Evolutionary conservation across 805 yeast species (phyloP), one percentile per base, ranked within the genome.

Genomic region (Suhomyces emberorum): DNA sequence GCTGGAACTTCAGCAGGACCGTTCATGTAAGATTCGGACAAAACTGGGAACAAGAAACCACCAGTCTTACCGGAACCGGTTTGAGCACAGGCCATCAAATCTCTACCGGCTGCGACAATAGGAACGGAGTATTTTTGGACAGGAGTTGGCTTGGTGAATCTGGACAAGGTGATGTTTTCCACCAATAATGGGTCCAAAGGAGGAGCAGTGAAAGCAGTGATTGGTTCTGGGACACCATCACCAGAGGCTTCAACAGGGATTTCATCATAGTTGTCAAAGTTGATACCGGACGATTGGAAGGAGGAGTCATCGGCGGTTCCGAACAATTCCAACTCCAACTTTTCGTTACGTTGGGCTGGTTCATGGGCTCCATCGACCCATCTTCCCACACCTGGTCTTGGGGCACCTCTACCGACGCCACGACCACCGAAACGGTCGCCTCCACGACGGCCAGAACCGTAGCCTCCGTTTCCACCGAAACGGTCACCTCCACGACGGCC

Each of bases 21-120:
- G 53, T 73, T 77, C 63, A 77, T 71, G 70, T 83, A 93, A 43
- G 95, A 85, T 71, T 88, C 88, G 32, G 95, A 84, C 53, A 93
- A 76, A 38, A 93, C 95, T 47, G 99, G 98, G 85, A 93, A 93
- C 61, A 93, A 74, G 77, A 93, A 93, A 50, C 98, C 99, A 77
- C 98, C 98, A 60, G 99, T 93, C 74, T 93, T 93, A 79, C 99
- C 99, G 41, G 98, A 89, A 83, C 96, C 96, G 51, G 96, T 87
- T 74, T 88, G 96, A 42, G 96, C 96, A 78, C 96, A 88, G 24
- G 96, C 96, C 96, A 87, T 88, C 69, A 87, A 76, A 68, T 87
- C 96, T 69, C 96, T 79, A 55, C 89, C 88, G 42, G 72, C 79
- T 42, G 91, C 87, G 48, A 88, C 91, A 48, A 88, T 87, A 49